Evolutionary conservation across 768 basidiomycete species (phyloP), one percentile per base, ranked within the genome.

Genomic region (Boletus vermiculosoides): DNA sequence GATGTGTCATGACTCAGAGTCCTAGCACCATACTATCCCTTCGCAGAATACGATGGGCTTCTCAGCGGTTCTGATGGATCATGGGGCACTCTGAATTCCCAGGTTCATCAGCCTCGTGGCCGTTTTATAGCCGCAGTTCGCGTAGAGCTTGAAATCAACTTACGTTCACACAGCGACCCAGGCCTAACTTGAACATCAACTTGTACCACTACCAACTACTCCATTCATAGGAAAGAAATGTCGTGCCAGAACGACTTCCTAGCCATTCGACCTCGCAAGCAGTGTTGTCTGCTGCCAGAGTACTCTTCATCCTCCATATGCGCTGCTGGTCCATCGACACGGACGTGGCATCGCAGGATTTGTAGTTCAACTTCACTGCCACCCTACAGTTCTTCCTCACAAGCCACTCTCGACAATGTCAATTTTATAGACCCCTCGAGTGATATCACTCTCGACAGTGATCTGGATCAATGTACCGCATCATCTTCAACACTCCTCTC

Each of bases 401-500:
- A 46, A 50, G 15, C 20, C 8, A 39, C 58, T 36, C 28, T 37
- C 30, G 53, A 46, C 58, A 51, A 30, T 31, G 5, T 8, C 10
- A 33, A 62, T 12, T 44, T 41, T 34, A 47, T 59, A 5, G 55
- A 64, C 39, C 46, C 58, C 9, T 50, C 58, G n/a, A 50, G 40
- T 36, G 58, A 65, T 18, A 51, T 50, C 42, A 8, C 48, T 55
- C 57, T 61, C 11, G 58, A 60, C 37, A 57, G 52, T 54, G 51
- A 65, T 50, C 39, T 62, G n/a, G 69, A 69, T 10, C 57, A 50
- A 45, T 40, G 16, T 33, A 65, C 42, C 28, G 45, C 55, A 13
- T 69, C 69, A 22, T 71, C 65, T n/a, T 22, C 59, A 50, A 65
- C 65, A 3, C 57, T 61, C 16, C 50, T 63, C 56, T 71, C 69